Base-by-base conservation (phyloP, 345 rosid genomes). In the Passiflora organensis region DNA sequence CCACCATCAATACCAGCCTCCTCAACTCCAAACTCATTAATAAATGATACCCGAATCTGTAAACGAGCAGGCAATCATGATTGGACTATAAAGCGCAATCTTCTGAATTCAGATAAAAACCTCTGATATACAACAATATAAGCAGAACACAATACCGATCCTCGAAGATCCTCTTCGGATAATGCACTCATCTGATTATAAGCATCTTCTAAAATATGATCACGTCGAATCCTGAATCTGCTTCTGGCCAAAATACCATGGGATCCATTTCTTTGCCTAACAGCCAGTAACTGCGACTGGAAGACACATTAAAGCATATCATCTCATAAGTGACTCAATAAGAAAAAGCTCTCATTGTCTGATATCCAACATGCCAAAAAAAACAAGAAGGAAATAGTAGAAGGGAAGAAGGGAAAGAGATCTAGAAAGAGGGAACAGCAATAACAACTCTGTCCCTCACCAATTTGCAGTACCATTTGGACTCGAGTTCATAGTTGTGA, bases 1-100 rank as follows among this genome's bases (percentile, higher is more conserved):
- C 97, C 99, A 56, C 99, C 99, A 75, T 93, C 99, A 62, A 93
- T 89, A 52, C 99, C 99, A 79, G 99, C 99, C 77, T 93, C 99
- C 81, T 93, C 99, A 53, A 85, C 99, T 71, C 99, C 99, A 64
- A 86, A 82, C 77, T 93, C 99, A 67, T 93, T 93, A 59, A 93
- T 86, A 54, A 86, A 93, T 65, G 91, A 62, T 55, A 93, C 97
- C 10, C 99, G 99, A 68, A 93, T 89, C 99, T 93, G 80, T 70
- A 36, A 28, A 67, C 38, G 19, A 67, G 59, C 52, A 71, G 57
- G 58, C 6, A 43, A 69, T 64, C 61, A 1, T 25, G 47, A 63
- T 56, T 62, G 53, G 14, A 14, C 50, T 22, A 44, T 20, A 53
- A 20, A 66, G 47, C 39, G 37, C 51, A 60, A 55, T 45, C 49